Conservation (phyloP, 208 protist genomes). For the Trypanosoma mega region DNA sequence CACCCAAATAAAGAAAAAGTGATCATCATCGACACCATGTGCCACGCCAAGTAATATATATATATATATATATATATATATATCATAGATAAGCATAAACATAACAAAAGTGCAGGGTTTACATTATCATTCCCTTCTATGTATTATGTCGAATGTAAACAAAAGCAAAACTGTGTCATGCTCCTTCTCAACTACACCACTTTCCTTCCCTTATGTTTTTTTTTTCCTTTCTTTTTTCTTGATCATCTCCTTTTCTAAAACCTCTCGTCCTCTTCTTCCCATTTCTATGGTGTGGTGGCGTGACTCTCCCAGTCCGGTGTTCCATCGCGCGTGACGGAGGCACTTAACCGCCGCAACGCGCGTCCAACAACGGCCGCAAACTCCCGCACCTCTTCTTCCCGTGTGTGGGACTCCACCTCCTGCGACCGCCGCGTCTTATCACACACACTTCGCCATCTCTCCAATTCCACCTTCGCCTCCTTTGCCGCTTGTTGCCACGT, state of each 20-base stretch:
- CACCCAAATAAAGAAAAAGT: no score
- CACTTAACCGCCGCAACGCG: constrained; percentile 12
- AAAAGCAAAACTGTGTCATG: constrained; percentile 11
- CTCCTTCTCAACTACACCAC: no score
- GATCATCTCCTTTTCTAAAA: neutral
- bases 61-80: constrained; percentile 8
- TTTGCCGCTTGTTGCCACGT: neutral
- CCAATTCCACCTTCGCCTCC: neutral
- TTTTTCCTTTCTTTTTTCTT: neutral
- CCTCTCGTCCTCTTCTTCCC: no score
- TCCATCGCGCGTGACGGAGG: neutral
- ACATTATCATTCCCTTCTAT: no score
- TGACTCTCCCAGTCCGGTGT: no score
- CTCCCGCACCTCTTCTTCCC: constrained; percentile 11
- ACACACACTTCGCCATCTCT: constrained; percentile 2
- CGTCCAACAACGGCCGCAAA: constrained; percentile 7
- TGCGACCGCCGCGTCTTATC: constrained; percentile 1
- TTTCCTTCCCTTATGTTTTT: neutral
- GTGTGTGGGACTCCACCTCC: neutral
- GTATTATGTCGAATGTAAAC: neutral
- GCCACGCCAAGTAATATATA: neutral
- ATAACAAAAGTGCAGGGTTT: constrained; percentile 5
- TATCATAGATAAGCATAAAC: neutral
- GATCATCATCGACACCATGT: no score
- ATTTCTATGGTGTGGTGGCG: no score